Conservation (phyloP, 345 rosid genomes). For the Heritiera littoralis region DNA sequence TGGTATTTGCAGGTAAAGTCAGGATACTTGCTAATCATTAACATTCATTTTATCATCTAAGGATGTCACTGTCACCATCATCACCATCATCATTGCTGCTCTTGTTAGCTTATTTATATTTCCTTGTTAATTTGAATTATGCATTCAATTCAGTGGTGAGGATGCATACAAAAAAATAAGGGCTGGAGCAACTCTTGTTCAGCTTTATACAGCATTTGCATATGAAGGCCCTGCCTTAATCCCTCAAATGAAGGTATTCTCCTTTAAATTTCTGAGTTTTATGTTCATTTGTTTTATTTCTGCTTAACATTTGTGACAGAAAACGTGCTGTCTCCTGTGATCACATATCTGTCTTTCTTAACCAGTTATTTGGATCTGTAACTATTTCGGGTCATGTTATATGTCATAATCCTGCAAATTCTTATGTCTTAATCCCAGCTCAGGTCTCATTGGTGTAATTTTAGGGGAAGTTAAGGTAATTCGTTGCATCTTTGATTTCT, state of each 20-base stretch:
- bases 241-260: conserved; percentile 79
- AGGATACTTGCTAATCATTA: background rate
- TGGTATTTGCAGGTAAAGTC: conserved; percentile 78
- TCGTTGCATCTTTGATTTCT: background rate
- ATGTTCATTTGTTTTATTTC: background rate
- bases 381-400: background rate
- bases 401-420: background rate
- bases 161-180: conserved; percentile 94
- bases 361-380: background rate
- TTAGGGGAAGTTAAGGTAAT: background rate
- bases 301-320: background rate
- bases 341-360: background rate
- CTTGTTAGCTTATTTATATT: background rate
- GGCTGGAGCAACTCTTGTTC: conserved; percentile 96
- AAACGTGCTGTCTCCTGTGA: background rate
- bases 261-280: background rate
- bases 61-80: background rate
- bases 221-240: conserved; percentile 97
- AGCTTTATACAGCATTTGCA: conserved; percentile 91
- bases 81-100: background rate
- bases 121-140: conserved; percentile 1
- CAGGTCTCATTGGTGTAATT: background rate
- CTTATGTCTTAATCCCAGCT: background rate
- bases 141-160: conserved; percentile 68
- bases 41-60: background rate